Evolutionary conservation across 345 rosid genomes (phyloP).

Genomic region (Eutrema yunnanense): DNA sequence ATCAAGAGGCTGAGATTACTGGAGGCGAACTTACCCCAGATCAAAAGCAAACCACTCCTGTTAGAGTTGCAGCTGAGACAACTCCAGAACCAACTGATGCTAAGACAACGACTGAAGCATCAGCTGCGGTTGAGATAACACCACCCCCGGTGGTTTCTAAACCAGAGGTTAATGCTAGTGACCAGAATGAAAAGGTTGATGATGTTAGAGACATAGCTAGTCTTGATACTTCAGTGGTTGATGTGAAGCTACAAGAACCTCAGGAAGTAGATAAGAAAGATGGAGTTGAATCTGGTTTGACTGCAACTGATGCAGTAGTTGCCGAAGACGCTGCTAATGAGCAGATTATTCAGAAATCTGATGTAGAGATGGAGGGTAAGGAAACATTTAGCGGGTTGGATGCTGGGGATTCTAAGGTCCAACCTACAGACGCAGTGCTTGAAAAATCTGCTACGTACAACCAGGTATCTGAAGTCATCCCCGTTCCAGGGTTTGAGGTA

Average conservation of each 20-base stretch:
- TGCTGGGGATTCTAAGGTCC: slow-evolving; percentile 37
- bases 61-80: slow-evolving; percentile 25
- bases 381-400: slow-evolving; percentile 34
- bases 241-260: slow-evolving; percentile 13
- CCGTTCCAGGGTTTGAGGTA: slow-evolving; percentile 91
- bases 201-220: slow-evolving; percentile 38
- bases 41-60: slow-evolving; percentile 14
- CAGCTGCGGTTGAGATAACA: background rate
- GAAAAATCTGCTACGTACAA: slow-evolving; percentile 54
- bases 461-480: slow-evolving; percentile 99
- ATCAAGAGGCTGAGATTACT: slow-evolving; percentile 21
- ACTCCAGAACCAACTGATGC: slow-evolving; percentile 2
- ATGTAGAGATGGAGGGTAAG: slow-evolving; percentile 29
- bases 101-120: background rate
- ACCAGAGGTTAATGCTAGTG: slow-evolving; percentile 1
- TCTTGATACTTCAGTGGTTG: slow-evolving; percentile 34
- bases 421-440: slow-evolving; percentile 39
- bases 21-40: background rate
- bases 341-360: slow-evolving; percentile 16
- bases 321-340: slow-evolving; percentile 33
- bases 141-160: background rate
- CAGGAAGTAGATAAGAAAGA: slow-evolving; percentile 1
- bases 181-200: slow-evolving; percentile 32
- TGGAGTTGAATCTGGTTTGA: background rate
- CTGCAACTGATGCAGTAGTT: slow-evolving; percentile 14